Base-by-base conservation (phyloP, 805 yeast species). In the Kluyveromyces aestuarii region DNA sequence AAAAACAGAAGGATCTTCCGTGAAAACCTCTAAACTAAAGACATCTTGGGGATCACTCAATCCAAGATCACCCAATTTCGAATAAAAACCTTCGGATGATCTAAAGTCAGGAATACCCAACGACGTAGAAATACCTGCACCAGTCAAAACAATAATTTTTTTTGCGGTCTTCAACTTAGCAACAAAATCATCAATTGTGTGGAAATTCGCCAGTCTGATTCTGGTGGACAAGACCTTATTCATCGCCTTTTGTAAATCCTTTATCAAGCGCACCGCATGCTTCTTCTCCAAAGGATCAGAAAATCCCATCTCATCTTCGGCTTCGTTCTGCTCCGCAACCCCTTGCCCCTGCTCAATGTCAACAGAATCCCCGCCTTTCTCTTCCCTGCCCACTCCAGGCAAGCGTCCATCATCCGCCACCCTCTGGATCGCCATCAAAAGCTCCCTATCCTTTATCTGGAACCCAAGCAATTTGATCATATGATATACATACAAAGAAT, bases 41-140 rank as follows among this genome's bases (percentile, higher is more conserved):
- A 88, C 96, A 57, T 87, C 91, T 61, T 89, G 96, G 0, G 97
- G 96, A 57, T 89, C 96, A 45, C 75, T 77, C 35, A 89, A 67
- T 0, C 93, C 90, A 48, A 87, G 65, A 57, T 77, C 75, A 46
- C 75, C 73, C 55, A 90, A 74, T 57, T 76, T 77, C 1, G 87
- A 74, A 65, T 89, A 89, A 48, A 89, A 76, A 44, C 97, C 97
- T 54, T 82, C 74, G n/a, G 87, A 80, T 0, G 96, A 87, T 61
- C 97, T 75, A 68, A 89, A 88, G 67, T 88, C 96, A 0, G 96
- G 96, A 48, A 88, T 89, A 8, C 96, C 96, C 47, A 88, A 68
- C 1, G 88, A 80, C 2, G 96, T 88, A 36, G 95, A 85, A 48
- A 89, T 87, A 21, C 97, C 97, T 0, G 97, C 97, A 14, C 97